phyloP scores from a whole-genome alignment of 2,329 filamentous ascomycete species.

The Exophiala oligosperma region DNA sequence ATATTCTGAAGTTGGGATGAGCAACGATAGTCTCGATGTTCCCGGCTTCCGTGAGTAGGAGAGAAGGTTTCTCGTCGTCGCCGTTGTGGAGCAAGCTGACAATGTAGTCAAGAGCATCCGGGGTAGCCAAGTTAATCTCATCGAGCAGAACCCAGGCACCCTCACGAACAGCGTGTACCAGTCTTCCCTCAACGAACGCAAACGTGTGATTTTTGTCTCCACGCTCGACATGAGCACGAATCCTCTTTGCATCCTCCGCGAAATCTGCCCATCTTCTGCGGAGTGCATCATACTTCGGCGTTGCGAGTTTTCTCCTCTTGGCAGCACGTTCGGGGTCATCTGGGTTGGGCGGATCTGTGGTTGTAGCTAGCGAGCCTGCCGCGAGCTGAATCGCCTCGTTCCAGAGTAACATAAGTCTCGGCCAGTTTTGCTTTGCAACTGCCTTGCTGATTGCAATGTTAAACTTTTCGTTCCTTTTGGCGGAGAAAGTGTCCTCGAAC shows the following conservation, averaged over 20 bases:
- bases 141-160: constrained; percentile 97
- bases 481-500: constrained; percentile 83
- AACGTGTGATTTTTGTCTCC: constrained; percentile 82
- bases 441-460: constrained; percentile 77
- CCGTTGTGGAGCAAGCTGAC: constrained; percentile 80
- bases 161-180: constrained; percentile 92
- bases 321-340: constrained; percentile 45
- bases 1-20: constrained; percentile 91
- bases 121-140: constrained; percentile 93
- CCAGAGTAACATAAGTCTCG: constrained; percentile 82
- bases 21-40: constrained; percentile 87
- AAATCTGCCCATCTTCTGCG: constrained; percentile 81
- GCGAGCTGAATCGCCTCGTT: constrained; percentile 88
- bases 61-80: constrained; percentile 70
- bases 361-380: constrained; percentile 59
- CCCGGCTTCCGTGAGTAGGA: constrained; percentile 89
- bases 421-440: constrained; percentile 81
- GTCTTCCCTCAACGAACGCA: constrained; percentile 91
- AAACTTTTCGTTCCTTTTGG: constrained; percentile 84
- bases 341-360: constrained; percentile 24
- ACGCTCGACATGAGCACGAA: constrained; percentile 73
- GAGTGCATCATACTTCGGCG: constrained; percentile 53
- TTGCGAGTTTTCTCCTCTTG: constrained; percentile 69
- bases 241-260: constrained; percentile 69
- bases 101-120: constrained; percentile 92